Percentiles rank a stretch among this genome's conserved stretches.
phyloP scores from a whole-genome alignment of 78 protist species.

The Fonticula alba region DNA sequence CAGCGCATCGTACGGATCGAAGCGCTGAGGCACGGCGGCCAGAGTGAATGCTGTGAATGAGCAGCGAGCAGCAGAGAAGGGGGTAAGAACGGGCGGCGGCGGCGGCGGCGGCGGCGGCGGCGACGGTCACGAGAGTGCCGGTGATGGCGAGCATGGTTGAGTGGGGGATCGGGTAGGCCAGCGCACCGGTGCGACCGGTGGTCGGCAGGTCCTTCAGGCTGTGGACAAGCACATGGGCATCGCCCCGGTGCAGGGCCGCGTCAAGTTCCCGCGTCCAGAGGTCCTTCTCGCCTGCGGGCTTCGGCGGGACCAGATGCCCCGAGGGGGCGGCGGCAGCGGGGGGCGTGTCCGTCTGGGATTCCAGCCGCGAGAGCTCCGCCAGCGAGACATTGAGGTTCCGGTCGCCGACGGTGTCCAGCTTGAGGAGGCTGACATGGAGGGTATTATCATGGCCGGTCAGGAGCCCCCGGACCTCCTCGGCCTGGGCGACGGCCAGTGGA shows the following conservation, averaged over 20 bases:
- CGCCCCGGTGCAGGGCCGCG: background rate
- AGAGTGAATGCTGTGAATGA: background rate
- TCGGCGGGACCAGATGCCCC: no score
- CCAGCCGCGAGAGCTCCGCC: no score
- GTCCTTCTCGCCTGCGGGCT: no score
- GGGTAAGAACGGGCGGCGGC: constrained; percentile 3
- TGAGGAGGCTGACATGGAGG: no score
- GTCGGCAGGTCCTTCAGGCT: constrained; percentile 35
- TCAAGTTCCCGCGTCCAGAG: constrained; percentile 39
- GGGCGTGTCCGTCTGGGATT: no score
- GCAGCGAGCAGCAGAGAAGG: background rate
- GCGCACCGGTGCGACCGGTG: constrained; percentile 5
- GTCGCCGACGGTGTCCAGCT: no score
- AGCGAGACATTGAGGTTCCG: no score
- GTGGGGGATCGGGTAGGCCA: background rate
- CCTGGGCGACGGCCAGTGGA: no score
- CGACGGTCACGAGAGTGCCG: background rate
- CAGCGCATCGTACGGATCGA: background rate
- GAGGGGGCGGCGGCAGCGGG: no score
- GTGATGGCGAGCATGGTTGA: background rate
- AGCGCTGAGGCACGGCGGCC: background rate
- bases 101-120: constrained; percentile 8
- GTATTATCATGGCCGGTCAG: no score
- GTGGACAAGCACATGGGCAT: constrained; percentile 35
- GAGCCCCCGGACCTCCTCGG: no score